Evolutionary conservation across 345 rosid genomes (phyloP), one percentile per base, ranked within the genome.

Genomic region (Syzygium jambos): DNA sequence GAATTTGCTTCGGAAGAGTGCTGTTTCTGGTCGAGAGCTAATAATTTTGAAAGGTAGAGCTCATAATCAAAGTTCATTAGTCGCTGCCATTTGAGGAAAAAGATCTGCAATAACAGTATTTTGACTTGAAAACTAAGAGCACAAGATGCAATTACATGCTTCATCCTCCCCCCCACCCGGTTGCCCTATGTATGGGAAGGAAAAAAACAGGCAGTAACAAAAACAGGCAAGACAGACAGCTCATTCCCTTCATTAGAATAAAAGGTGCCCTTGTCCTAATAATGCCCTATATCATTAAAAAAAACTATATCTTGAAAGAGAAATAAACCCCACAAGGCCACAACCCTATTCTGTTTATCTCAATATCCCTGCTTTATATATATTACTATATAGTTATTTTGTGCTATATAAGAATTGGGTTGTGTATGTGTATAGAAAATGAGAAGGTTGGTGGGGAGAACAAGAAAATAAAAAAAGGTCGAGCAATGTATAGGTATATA

Each of bases 361-460:
- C 78, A 88, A 80, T 88, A 63, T 78, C 29, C 63, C 61, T 61
- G 84, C 53, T 54, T 41, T 82, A 51, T 53, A 53, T 63, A 11
- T 86, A 43, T 41, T 73, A 29, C 19, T 27, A 78, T 61, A 23
- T 54, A 83, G 13, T 53, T 85, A 61, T 25, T 54, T 56, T 46
- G 77, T 55, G 23, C 56, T 30, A 13, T 46, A 73, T 16, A 55
- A 53, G 13, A 63, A 78, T 56, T 41, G 34, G 85, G 30, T 46
- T 52, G 46, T 85, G 86, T 46, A 49, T 84, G 52, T 73, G 78
- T 38, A 84, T 51, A 80, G 43, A 73, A 68, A 22, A 84, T 34
- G 87, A 86, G 88, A 65, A 49, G 88, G 93, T 86, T 63, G 93
- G 93, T 88, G 89, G 54, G 86, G 91, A 89, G 86, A 90, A 90